Evolutionary conservation across 2,329 filamentous ascomycete genomes (phyloP).

Genomic region (Monosporascus sp.): DNA sequence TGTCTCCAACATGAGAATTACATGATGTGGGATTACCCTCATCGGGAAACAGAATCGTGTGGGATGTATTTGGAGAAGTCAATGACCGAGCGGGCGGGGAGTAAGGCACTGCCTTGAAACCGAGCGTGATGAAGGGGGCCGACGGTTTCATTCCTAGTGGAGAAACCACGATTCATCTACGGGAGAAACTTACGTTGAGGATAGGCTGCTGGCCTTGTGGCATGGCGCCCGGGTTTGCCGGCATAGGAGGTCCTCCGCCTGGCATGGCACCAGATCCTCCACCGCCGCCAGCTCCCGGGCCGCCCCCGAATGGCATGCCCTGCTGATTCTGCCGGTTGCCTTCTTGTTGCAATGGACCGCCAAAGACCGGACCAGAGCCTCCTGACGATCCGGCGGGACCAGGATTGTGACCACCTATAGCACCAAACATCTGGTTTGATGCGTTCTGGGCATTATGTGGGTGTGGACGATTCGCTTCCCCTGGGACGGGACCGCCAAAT

Average conservation of each 20-base stretch:
- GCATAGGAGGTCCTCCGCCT: conserved; percentile 25
- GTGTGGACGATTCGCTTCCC: conserved; percentile 44
- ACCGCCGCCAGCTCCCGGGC: conserved; percentile 47
- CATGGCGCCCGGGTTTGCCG: conserved; percentile 48
- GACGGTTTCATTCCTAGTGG: no score
- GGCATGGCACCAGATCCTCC: conserved; percentile 33
- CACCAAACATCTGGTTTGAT: conserved; percentile 47
- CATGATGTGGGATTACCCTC: not conserved
- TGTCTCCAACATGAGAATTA: not conserved
- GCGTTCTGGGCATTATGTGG: conserved; percentile 47
- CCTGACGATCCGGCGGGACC: conserved; percentile 36
- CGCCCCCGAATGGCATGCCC: conserved; percentile 51
- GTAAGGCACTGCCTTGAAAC: not conserved
- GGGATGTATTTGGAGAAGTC: no score
- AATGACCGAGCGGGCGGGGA: not conserved
- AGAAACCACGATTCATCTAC: no score
- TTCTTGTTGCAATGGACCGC: conserved; percentile 60
- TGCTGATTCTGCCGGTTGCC: conserved; percentile 58
- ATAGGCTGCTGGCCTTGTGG: conserved; percentile 81
- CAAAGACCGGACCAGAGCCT: conserved; percentile 61
- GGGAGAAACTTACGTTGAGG: conserved; percentile 53
- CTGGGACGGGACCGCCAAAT: conserved; percentile 50
- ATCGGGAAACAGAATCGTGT: no score
- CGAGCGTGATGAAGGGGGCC: not conserved
- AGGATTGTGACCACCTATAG: conserved; percentile 20